phyloP scores from a whole-genome alignment of 805 yeast species.

The Lachancea quebecensis region DNA sequence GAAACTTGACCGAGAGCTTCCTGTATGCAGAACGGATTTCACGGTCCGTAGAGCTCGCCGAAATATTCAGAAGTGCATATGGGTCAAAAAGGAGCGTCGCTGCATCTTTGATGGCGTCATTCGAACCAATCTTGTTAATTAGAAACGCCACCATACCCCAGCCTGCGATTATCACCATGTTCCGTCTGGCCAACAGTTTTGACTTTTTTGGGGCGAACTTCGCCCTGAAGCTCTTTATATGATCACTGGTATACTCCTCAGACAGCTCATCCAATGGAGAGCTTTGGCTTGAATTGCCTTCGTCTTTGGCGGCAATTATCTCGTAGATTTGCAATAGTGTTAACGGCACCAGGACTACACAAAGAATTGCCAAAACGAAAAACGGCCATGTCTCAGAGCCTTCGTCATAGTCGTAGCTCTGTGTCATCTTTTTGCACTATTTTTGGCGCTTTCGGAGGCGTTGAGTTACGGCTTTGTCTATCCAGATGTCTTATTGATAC shows the following conservation, averaged over 20 bases:
- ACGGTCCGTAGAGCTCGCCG: slow-evolving; percentile 60
- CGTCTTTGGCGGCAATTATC: slow-evolving; percentile 12
- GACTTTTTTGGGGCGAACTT: slow-evolving; percentile 16
- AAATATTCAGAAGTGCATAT: slow-evolving; percentile 73
- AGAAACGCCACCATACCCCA: slow-evolving; percentile 52
- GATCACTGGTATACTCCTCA: slow-evolving; percentile 16
- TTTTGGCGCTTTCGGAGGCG: too few relatives aligned
- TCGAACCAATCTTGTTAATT: slow-evolving; percentile 32
- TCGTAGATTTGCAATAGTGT: slow-evolving; percentile 35
- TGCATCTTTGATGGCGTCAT: slow-evolving; percentile 41
- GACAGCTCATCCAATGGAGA: slow-evolving; percentile 13
- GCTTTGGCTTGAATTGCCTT: slow-evolving; percentile 5
- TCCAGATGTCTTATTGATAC: too few relatives aligned
- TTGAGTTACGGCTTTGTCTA: too few relatives aligned
- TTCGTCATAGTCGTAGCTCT: slow-evolving; percentile 60
- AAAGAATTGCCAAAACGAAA: slow-evolving; percentile 65
- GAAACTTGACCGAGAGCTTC: slow-evolving; percentile 79
- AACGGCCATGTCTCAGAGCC: slow-evolving; percentile 91
- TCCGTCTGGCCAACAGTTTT: slow-evolving; percentile 16
- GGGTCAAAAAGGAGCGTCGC: slow-evolving; percentile 66
- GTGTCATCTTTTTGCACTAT: slow-evolving; percentile 20
- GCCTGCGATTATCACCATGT: slow-evolving; percentile 38
- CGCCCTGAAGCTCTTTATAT: slow-evolving; percentile 19
- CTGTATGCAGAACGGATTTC: slow-evolving; percentile 79
- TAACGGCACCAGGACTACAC: slow-evolving; percentile 62